Conservation (phyloP, 805 yeast species). For the Saturnispora gosingensis region DNA sequence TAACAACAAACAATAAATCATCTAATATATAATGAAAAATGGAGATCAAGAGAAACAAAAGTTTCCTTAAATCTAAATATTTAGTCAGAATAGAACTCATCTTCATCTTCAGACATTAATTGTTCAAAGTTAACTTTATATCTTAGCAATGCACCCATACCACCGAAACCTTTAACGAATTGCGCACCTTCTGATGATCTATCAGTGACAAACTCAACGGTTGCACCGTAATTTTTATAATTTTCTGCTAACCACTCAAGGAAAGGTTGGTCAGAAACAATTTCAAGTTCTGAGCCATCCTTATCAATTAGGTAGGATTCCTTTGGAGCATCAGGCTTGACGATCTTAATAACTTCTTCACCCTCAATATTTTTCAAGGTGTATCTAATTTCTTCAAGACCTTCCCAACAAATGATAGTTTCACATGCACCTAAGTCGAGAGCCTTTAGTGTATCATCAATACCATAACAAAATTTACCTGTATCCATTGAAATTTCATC, state of each 20-base stretch:
- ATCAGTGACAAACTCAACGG: slow-evolving; percentile 92
- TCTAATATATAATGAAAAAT: slow-evolving; percentile 1
- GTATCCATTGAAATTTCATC: slow-evolving; percentile 97
- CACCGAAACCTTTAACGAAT: slow-evolving; percentile 97
- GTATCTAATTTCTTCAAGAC: slow-evolving; percentile 76
- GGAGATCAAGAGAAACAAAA: slow-evolving; percentile 4
- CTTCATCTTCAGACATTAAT: slow-evolving; percentile 80
- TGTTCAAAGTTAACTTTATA: slow-evolving; percentile 97
- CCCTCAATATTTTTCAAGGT: slow-evolving; percentile 80
- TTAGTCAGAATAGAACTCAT: slow-evolving; percentile 51
- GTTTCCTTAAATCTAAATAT: not conserved
- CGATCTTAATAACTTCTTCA: slow-evolving; percentile 61
- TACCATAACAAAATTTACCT: slow-evolving; percentile 96
- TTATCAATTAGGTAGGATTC: slow-evolving; percentile 73
- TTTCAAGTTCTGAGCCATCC: slow-evolving; percentile 85
- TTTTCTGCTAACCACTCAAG: slow-evolving; percentile 98
- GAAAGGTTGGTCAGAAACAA: slow-evolving; percentile 72
- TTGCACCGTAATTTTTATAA: slow-evolving; percentile 90
- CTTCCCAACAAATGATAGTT: slow-evolving; percentile 84
- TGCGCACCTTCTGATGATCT: slow-evolving; percentile 98
- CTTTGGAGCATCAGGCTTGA: slow-evolving; percentile 62
- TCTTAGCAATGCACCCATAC: slow-evolving; percentile 93
- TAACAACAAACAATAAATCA: not conserved
- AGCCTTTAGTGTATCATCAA: slow-evolving; percentile 93
- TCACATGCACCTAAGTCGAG: slow-evolving; percentile 95